Conservation (phyloP, 441 rosid species). For the Euphorbia celastroides region DNA sequence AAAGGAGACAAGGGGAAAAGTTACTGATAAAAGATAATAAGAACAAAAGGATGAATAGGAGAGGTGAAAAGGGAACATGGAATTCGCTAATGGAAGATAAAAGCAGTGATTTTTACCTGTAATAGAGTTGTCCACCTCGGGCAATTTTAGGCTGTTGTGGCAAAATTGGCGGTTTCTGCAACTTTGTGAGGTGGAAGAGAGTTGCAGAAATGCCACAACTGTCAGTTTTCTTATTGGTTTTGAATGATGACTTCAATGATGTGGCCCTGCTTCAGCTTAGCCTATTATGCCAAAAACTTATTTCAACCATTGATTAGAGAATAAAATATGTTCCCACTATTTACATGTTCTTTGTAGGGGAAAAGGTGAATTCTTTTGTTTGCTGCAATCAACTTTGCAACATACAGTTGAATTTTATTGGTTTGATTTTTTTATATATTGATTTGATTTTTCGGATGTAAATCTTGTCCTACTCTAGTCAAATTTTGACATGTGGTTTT, state of each 20-base stretch:
- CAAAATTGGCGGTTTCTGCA: not conserved
- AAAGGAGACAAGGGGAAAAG: not conserved
- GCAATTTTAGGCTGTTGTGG: not conserved
- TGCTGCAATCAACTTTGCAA: too few species aligned
- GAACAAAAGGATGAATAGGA: not conserved
- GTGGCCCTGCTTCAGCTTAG: not conserved
- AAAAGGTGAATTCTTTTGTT: too few species aligned
- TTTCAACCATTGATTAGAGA: not conserved
- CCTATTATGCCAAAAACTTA: not conserved
- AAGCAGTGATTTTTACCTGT: not conserved
- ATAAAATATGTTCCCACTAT: not conserved
- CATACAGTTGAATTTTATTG: too few species aligned
- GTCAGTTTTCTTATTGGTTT: not conserved
- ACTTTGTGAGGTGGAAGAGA: not conserved
- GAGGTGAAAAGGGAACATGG: not conserved
- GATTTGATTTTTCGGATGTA: too few species aligned
- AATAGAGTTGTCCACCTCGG: not conserved
- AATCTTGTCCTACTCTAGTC: too few species aligned
- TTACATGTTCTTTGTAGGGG: not conserved
- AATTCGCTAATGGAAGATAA: not conserved
- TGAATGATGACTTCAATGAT: not conserved
- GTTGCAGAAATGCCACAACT: not conserved
- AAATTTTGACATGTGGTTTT: too few species aligned
- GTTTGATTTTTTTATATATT: too few species aligned
- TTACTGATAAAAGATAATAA: not conserved